phyloP scores from a whole-genome alignment of 2,329 filamentous ascomycete species.

The Diaporthe humulicola region DNA sequence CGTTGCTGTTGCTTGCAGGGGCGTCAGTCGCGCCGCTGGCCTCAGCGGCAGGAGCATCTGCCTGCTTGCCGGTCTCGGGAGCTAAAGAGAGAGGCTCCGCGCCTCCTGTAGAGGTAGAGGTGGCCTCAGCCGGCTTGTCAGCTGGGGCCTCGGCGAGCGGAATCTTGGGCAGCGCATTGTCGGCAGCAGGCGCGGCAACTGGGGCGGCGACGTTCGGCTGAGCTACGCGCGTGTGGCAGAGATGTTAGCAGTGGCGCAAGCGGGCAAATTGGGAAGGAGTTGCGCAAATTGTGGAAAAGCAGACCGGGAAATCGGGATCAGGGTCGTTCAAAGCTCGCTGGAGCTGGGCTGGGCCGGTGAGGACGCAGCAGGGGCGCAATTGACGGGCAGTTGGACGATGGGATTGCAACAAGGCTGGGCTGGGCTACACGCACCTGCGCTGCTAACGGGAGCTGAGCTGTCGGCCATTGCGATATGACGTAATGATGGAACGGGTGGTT shows the following conservation, averaged over 20 bases:
- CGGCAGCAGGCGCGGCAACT: conserved; percentile 22
- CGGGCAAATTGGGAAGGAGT: neutral
- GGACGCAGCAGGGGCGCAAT: neutral
- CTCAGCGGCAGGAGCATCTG: conserved; percentile 20
- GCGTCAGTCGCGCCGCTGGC: conserved; percentile 25
- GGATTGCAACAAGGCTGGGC: conserved; percentile 13
- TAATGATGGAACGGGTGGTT: conserved; percentile 33
- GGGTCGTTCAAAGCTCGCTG: conserved; percentile 8
- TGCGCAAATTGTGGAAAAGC: conserved; percentile 20
- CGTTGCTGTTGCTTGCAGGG: conserved; percentile 8
- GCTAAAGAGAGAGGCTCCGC: conserved; percentile 26
- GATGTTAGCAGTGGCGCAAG: conserved; percentile 32
- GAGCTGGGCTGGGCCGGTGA: conserved; percentile 20
- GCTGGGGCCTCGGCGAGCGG: conserved; percentile 22
- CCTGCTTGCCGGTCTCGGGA: conserved; percentile 32
- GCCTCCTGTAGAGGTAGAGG: conserved; percentile 9
- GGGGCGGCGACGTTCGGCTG: conserved; percentile 15
- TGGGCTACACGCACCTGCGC: conserved; percentile 37
- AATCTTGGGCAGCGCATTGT: conserved; percentile 36
- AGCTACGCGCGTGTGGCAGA: conserved; percentile 29
- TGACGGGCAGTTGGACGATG: neutral
- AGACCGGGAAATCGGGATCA: conserved; percentile 2
- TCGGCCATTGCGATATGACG: conserved; percentile 42
- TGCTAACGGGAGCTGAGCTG: conserved; percentile 38
- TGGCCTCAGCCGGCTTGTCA: conserved; percentile 28